These are phyloP conservation scores for Amanita pallidorosea DNA, from an alignment of 768 basidiomycete genomes.

Conservation along the genomic window DNA sequence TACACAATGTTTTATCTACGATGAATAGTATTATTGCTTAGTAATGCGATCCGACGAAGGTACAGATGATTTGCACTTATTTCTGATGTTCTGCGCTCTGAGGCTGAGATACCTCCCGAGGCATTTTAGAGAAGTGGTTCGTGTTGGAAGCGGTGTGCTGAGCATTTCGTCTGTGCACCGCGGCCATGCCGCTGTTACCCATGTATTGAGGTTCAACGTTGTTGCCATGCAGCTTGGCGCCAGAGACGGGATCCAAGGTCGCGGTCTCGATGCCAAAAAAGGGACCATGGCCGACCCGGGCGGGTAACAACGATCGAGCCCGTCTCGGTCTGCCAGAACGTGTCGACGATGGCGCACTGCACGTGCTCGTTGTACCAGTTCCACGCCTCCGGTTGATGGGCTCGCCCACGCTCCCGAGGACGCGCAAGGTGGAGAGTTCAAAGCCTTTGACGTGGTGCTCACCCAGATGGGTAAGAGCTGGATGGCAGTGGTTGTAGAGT, in stretches of 20 bases:
- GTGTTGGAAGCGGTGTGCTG: too few relatives aligned
- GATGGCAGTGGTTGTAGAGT: conserved; percentile 91
- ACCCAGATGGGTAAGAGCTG: conserved; percentile 76
- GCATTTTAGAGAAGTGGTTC: too few relatives aligned
- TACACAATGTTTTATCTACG: too few relatives aligned
- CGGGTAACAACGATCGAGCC: conserved; percentile 90
- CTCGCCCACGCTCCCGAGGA: conserved; percentile 91
- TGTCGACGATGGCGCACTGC: conserved; percentile 91
- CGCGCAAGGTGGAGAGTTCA: conserved; percentile 74
- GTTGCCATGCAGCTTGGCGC: conserved; percentile 68
- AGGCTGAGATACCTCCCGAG: too few relatives aligned
- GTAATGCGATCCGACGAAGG: too few relatives aligned
- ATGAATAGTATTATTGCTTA: too few relatives aligned
- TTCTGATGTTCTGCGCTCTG: too few relatives aligned
- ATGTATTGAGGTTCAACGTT: conserved; percentile 20
- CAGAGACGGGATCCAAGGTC: conserved; percentile 77
- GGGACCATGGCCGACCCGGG: conserved; percentile 95
- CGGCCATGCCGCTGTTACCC: too few relatives aligned
- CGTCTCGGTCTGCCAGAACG: conserved; percentile 97
- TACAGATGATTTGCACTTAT: too few relatives aligned
- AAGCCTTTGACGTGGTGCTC: conserved; percentile 75
- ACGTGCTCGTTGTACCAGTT: conserved; percentile 98
- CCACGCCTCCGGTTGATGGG: conserved; percentile 99
- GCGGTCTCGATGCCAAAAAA: conserved; percentile 93
- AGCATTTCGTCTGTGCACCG: too few relatives aligned